A percentile compares a stretch with the other conserved stretches of the same genome.
These are phyloP conservation scores for Pelargonium cotyledonis DNA, from an alignment of 441 rosid genomes.

Conservation along the genomic window DNA sequence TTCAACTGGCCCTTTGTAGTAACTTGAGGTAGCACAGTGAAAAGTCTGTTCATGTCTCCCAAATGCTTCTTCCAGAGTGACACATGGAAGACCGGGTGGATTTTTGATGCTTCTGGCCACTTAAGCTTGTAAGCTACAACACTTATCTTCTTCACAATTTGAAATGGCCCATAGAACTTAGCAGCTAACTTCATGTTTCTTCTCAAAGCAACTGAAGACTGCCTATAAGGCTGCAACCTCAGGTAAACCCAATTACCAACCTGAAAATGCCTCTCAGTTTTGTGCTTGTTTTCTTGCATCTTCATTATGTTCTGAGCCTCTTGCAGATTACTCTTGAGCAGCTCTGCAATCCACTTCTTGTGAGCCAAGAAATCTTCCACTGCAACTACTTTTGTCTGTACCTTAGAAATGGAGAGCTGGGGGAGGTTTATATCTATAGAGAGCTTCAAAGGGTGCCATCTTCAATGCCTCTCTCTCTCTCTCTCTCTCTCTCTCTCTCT, in stretches of 20 bases:
- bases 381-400: neutral
- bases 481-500: too few relatives aligned
- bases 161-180: neutral
- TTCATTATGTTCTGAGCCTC: neutral
- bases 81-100: constrained; percentile 2
- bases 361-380: neutral
- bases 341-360: too few relatives aligned
- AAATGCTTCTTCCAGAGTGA: neutral
- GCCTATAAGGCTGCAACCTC: neutral
- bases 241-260: neutral
- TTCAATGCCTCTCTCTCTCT: too few relatives aligned
- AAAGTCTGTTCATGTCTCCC: neutral
- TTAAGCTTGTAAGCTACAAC: neutral
- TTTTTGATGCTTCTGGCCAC: neutral
- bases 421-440: too few relatives aligned
- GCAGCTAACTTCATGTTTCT: neutral
- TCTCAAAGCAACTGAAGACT: neutral
- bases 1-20: too few relatives aligned
- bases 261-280: neutral
- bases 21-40: neutral
- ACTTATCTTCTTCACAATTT: neutral
- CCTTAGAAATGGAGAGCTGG: too few relatives aligned
- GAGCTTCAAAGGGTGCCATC: too few relatives aligned
- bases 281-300: neutral
- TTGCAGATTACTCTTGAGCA: neutral